These are phyloP conservation scores for Udeniomyces megalosporus DNA, from an alignment of 768 basidiomycete species.

Conservation along the genomic window DNA sequence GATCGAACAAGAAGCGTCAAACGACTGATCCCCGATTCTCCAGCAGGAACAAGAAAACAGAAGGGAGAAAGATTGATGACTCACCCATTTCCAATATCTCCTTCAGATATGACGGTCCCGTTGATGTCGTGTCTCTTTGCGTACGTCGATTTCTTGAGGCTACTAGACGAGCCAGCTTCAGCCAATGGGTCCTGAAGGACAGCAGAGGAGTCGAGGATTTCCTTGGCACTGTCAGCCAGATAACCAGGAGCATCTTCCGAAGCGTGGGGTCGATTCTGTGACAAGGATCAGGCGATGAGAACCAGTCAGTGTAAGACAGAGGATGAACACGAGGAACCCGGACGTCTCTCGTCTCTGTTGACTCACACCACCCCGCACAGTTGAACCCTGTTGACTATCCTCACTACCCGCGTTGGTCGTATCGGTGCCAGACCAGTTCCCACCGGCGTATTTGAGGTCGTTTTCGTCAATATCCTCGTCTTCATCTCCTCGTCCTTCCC, in stretches of 20 bases:
- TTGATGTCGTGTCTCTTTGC: slow-evolving; percentile 18
- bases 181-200: too few species aligned
- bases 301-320: too few species aligned
- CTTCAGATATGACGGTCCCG: slow-evolving; percentile 18
- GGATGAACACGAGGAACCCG: too few species aligned
- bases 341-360: too few species aligned
- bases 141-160: slow-evolving; percentile 8
- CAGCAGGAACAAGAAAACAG: not conserved
- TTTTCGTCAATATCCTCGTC: slow-evolving; percentile 20
- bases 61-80: not conserved
- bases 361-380: slow-evolving; percentile 5
- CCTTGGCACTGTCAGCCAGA: too few species aligned
- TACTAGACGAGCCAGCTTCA: not conserved
- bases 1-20: not conserved
- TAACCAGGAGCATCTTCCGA: too few species aligned
- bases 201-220: too few species aligned
- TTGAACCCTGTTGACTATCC: slow-evolving; percentile 9
- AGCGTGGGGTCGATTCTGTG: too few species aligned
- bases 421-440: not conserved
- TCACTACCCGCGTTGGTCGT: not conserved
- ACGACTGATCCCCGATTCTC: too few species aligned
- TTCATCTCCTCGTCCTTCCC: slow-evolving; percentile 11
- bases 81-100: slow-evolving; percentile 20
- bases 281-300: too few species aligned
- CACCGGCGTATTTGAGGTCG: slow-evolving; percentile 14